Base-by-base conservation (phyloP, 805 yeast species). In the Maudiozyma saulgeensis region DNA sequence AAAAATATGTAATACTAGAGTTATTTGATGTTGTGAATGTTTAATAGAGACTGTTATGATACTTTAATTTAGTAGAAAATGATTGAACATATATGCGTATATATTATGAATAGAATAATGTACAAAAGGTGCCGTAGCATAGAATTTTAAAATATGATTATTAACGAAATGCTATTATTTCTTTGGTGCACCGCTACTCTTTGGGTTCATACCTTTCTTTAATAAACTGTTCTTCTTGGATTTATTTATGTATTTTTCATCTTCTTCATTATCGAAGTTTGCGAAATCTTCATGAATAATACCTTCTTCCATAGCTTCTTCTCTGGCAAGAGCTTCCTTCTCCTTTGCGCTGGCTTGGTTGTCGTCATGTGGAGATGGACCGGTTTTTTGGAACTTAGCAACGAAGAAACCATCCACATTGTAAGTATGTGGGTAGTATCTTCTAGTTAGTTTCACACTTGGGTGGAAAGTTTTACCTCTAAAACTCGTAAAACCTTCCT, bases 401-500 rank as follows among this genome's bases (percentile, higher is more conserved):
- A 93, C 99, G 68, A 73, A 93, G 78, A 93, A 93, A 23, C 99
- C 99, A 70, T 93, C 99, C 49, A 93, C 99, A 68, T 93, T 93
- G 67, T 93, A 93, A 26, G 96, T 90, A 71, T 93, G 99, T 49
- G 99, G 99, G 67, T 93, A 93, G 70, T 91, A 93, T 68, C 99
- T 81, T 74, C 96, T 81, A 2, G 98, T 90, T 59, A 91, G 71
- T 45, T 80, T 78, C 49, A 93, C 67, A 57, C 79, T 79, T 42
- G 87, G 78, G 65, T 85, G 81, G 75, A 90, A 93, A 50, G 80
- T 86, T 69, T 90, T 91, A 45, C 99, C 99, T 67, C 98, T 78
- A 73, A 77, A 93, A 39, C 90, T 82, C 5, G 95, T 82, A 71
- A 91, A 93, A 6, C 98, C 99, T 60, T 87, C 95, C 63, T 88